Percentiles rank a stretch among this genome's conserved stretches.
Evolutionary conservation across 2,329 filamentous ascomycete species (phyloP).

Genomic region (Fusarium sp.): DNA sequence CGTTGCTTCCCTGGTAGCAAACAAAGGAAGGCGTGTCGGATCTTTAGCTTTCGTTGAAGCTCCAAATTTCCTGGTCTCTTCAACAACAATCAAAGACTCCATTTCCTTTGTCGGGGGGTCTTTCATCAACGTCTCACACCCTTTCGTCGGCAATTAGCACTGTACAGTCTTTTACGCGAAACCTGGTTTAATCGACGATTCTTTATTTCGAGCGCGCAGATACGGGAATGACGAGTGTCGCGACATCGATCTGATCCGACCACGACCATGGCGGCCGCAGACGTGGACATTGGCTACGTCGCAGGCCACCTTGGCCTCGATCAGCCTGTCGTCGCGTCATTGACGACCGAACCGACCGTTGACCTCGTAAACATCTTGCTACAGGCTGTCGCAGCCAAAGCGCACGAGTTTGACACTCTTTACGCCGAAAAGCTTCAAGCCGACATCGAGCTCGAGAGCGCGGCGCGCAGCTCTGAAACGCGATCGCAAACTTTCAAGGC

Average conservation of each 20-base stretch:
- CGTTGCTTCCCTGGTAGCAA: constrained; percentile 36
- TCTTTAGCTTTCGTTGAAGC: constrained; percentile 39
- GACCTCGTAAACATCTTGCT: constrained; percentile 83
- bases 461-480: constrained; percentile 83
- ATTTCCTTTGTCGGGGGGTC: constrained; percentile 39
- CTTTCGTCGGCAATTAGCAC: constrained; percentile 11
- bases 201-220: constrained; percentile 24
- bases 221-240: constrained; percentile 45
- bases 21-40: constrained; percentile 37
- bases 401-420: constrained; percentile 82
- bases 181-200: background rate
- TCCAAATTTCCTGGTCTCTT: constrained; percentile 43
- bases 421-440: constrained; percentile 88
- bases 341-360: constrained; percentile 75
- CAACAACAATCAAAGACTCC: constrained; percentile 36
- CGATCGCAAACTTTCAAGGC: constrained; percentile 84
- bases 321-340: constrained; percentile 68
- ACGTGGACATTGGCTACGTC: constrained; percentile 77
- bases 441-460: constrained; percentile 93
- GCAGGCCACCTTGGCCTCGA: constrained; percentile 77
- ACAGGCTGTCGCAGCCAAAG: constrained; percentile 78
- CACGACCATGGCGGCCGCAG: constrained; percentile 56
- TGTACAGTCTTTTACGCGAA: background rate
- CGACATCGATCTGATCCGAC: constrained; percentile 41
- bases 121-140: constrained; percentile 27